Evolutionary conservation across 192 early-diverging fungal species (phyloP).

Genomic region (Backusella morwellensis): DNA sequence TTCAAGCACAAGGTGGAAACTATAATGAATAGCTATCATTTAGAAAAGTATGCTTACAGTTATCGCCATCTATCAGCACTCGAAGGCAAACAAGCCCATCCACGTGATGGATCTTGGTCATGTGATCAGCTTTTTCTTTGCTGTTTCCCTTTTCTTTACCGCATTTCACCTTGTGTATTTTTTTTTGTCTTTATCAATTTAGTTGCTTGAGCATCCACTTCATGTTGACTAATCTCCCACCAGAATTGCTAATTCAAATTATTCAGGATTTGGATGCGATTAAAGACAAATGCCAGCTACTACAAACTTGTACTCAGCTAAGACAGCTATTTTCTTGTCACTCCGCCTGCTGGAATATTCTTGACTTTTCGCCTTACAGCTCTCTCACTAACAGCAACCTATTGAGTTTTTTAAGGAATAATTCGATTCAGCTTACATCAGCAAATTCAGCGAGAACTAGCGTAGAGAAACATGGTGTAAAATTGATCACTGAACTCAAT

Average conservation of each 20-base stretch:
- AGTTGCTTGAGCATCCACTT: neutral
- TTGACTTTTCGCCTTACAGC: constrained; percentile 23
- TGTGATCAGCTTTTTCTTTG: neutral
- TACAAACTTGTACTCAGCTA: constrained; percentile 12
- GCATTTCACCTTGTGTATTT: neutral
- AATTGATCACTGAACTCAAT: neutral
- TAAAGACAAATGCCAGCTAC: constrained; percentile 22
- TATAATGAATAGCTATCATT: neutral
- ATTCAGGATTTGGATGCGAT: constrained; percentile 7
- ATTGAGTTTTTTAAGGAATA: constrained; percentile 12
- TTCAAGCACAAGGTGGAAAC: too few relatives aligned
- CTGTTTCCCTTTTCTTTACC: neutral
- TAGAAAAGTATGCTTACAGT: too few relatives aligned
- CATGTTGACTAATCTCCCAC: constrained; percentile 12
- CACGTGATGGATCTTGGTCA: neutral
- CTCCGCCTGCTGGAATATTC: constrained; percentile 19
- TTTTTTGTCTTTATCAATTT: neutral
- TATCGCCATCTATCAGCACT: too few relatives aligned
- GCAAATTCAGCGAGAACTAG: neutral
- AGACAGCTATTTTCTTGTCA: constrained; percentile 10
- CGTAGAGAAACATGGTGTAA: neutral
- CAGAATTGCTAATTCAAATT: constrained; percentile 26
- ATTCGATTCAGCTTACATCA: constrained; percentile 13
- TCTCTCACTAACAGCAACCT: constrained; percentile 11
- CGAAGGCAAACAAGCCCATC: neutral